Evolutionary conservation across 805 yeast species (phyloP).

Genomic region (Ogataea methylovora): DNA sequence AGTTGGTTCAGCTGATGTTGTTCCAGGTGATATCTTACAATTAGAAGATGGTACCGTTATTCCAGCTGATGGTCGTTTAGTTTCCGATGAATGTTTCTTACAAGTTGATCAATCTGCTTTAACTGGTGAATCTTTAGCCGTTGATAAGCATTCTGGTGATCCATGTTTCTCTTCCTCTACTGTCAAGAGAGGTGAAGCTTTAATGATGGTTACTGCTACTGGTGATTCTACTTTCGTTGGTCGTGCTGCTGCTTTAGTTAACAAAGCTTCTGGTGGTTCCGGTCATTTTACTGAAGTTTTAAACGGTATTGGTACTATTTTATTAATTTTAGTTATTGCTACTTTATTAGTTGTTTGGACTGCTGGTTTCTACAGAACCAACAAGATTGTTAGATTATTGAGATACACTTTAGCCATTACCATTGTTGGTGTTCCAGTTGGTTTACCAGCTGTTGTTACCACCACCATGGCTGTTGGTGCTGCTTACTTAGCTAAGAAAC

Average conservation of each 20-base stretch:
- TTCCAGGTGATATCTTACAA: constrained; percentile 92
- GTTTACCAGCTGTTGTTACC: constrained; percentile 97
- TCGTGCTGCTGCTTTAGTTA: constrained; percentile 94
- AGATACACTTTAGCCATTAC: constrained; percentile 93
- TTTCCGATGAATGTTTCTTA: constrained; percentile 76
- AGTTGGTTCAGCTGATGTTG: constrained; percentile 76
- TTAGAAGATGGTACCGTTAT: constrained; percentile 90
- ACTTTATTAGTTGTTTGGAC: constrained; percentile 88
- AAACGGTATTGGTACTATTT: constrained; percentile 94
- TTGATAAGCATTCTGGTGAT: constrained; percentile 86
- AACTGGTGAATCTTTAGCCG: constrained; percentile 96
- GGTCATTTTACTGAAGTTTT: constrained; percentile 98
- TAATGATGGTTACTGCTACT: constrained; percentile 89
- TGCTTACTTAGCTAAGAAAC: constrained; percentile 94
- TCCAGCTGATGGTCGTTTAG: constrained; percentile 89
- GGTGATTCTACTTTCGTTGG: constrained; percentile 96
- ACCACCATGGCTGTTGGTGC: constrained; percentile 99
- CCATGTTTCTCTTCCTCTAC: constrained; percentile 86
- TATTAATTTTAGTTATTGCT: constrained; percentile 79
- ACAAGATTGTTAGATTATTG: constrained; percentile 77
- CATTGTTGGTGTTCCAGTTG: constrained; percentile 97
- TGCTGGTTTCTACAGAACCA: constrained; percentile 91
- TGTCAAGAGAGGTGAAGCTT: constrained; percentile 92
- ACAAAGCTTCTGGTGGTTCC: constrained; percentile 85
- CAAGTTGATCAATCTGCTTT: constrained; percentile 96